A percentile compares a stretch with the other conserved stretches of the same genome.
These are phyloP conservation scores for Tylopilus vinaceipallidus DNA, from an alignment of 768 basidiomycete genomes.

Conservation along the genomic window DNA sequence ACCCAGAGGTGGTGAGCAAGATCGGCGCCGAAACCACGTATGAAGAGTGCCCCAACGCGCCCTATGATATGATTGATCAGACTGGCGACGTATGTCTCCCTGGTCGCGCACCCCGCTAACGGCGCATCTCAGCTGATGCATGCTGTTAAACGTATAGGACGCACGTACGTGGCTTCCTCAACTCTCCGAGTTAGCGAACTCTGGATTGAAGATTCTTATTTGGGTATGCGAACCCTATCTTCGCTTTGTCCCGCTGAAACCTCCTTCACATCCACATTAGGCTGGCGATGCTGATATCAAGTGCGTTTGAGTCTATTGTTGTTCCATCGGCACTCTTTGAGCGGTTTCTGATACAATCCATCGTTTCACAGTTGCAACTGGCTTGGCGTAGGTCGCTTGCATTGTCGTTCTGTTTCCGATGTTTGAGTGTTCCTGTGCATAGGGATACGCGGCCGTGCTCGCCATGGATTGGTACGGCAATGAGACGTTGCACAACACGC, in stretches of 20 bases:
- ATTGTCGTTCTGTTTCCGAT: background rate
- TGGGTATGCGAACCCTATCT: slow-evolving; percentile 32
- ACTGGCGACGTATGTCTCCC: slow-evolving; percentile 56
- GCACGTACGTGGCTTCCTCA: slow-evolving; percentile 39
- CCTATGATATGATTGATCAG: slow-evolving; percentile 39
- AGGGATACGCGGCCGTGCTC: slow-evolving; percentile 38
- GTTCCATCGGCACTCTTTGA: no score
- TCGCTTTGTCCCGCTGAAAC: background rate
- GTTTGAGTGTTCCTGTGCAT: background rate
- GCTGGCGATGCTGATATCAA: slow-evolving; percentile 30
- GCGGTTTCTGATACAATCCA: slow-evolving; percentile 2
- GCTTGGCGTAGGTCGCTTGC: slow-evolving; percentile 33
- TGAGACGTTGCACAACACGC: slow-evolving; percentile 36
- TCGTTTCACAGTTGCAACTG: slow-evolving; percentile 16
- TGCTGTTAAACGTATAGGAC: slow-evolving; percentile 25
- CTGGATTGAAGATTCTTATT: slow-evolving; percentile 37
- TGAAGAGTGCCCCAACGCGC: slow-evolving; percentile 46
- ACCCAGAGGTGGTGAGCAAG: slow-evolving; percentile 33
- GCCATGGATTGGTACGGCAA: slow-evolving; percentile 50
- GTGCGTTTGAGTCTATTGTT: slow-evolving; percentile 13
- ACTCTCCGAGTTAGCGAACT: slow-evolving; percentile 36
- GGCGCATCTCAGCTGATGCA: background rate
- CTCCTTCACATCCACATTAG: slow-evolving; percentile 7
- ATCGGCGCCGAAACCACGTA: slow-evolving; percentile 57
- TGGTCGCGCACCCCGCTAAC: background rate